A percentile compares a stretch with the other conserved stretches of the same genome.
Conservation (phyloP, 2,329 filamentous ascomycete genomes). For the Dactylonectria estremocensis region DNA sequence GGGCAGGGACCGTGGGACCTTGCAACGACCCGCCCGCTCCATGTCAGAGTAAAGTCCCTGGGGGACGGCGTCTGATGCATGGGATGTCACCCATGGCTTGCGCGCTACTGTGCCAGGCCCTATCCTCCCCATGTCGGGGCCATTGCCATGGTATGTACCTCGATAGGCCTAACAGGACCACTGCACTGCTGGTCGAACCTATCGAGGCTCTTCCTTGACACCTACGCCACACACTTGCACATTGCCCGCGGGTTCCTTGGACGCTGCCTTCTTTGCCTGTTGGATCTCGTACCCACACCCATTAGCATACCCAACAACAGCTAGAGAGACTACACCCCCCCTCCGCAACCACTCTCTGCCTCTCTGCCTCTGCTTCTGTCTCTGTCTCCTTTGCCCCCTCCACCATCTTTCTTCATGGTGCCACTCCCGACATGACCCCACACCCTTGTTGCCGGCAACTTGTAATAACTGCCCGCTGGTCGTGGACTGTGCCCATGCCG, state of each 20-base stretch:
- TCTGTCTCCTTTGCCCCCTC: slow-evolving; percentile 26
- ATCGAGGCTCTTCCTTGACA: slow-evolving; percentile 51
- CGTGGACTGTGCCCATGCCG: slow-evolving; percentile 44
- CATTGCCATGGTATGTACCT: slow-evolving; percentile 42
- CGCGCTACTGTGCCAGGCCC: slow-evolving; percentile 35
- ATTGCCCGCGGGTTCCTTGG: slow-evolving; percentile 46
- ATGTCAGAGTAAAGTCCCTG: slow-evolving; percentile 41
- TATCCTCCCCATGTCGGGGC: slow-evolving; percentile 36
- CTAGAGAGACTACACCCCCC: slow-evolving; percentile 28
- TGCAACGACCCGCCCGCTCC: slow-evolving; percentile 43
- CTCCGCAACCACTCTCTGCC: slow-evolving; percentile 21
- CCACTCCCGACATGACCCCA: slow-evolving; percentile 46
- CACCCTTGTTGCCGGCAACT: slow-evolving; percentile 42
- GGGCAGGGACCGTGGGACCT: slow-evolving; percentile 42
- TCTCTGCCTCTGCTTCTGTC: no score
- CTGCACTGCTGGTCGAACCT: slow-evolving; percentile 42
- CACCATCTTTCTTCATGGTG: slow-evolving; percentile 44
- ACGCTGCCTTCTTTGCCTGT: slow-evolving; percentile 38
- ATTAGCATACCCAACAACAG: neutral
- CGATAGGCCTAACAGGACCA: slow-evolving; percentile 46
- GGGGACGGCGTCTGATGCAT: slow-evolving; percentile 39
- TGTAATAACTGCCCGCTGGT: slow-evolving; percentile 46
- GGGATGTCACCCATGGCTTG: slow-evolving; percentile 20
- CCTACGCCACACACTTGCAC: slow-evolving; percentile 51
- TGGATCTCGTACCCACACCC: slow-evolving; percentile 37